Base-by-base conservation (phyloP, 2,329 filamentous ascomycete genomes). In the Penicillium sp. region DNA sequence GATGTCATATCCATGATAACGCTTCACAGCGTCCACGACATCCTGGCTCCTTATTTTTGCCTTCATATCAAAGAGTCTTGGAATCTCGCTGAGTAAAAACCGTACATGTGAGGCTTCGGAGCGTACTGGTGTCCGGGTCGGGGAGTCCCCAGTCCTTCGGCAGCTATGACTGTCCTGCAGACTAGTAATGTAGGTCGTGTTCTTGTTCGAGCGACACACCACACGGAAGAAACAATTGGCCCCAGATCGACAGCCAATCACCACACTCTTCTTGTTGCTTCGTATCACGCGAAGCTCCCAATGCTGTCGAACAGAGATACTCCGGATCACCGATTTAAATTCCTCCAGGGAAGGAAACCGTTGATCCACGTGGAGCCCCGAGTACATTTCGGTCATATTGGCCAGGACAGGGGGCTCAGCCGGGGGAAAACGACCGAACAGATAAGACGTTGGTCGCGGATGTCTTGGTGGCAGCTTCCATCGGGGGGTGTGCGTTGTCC, bases 231-330 rank as follows among this genome's bases (percentile, higher is more conserved):
- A 72, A 61, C 74, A 76, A 66, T 70, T 75, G 60, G 64, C 56
- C 29, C 70, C 72, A 7, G 74, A 75, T 45, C 74, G 72, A 62
- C 74, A 76, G 31, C 73, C 72, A 52, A 76, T 68, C n/a, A 76
- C 72, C 50, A 76, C 74, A 45, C 72, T 75, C 52, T 76, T 75
- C 58, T 74, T 75, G 57, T 76, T 76, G 64, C 74, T 76, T 47
- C 74, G 69, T 49, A 71, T 67, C 37, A 76, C 74, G 31, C 74
- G 70, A 39, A 76, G 70, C 55, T 76, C 73, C 74, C 74, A 76
- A 55, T 75, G 72, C 44, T 76, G 74, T 21, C 72, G 66, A 33
- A 76, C 73, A n/a, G 74, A 76, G 57, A 75, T 75, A 58, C 66
- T 74, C 51, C 73, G 72, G 55, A 76, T 71, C 51, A 71, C 66